These are phyloP conservation scores for Zea luxurians DNA, from an alignment of 176 grass and related monocot species.

Conservation along the genomic window DNA sequence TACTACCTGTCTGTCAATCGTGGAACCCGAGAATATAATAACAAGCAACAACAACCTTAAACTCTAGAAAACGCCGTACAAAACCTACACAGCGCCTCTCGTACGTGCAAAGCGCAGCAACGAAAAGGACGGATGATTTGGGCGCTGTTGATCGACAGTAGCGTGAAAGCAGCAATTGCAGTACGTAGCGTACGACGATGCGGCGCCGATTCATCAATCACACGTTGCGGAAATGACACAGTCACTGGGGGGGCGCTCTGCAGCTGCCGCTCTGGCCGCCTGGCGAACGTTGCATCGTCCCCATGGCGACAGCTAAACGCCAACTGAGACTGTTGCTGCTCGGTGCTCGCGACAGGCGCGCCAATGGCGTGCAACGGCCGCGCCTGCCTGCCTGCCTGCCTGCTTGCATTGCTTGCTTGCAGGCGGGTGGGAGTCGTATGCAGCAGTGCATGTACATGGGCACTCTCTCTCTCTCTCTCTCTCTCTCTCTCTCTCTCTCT, in stretches of 20 bases:
- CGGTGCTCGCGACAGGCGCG: background rate
- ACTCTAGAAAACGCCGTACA: background rate
- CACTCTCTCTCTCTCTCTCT: background rate
- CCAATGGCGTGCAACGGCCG: conserved; percentile 10
- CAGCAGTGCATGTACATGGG: background rate
- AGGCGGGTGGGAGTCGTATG: background rate
- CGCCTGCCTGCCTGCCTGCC: background rate
- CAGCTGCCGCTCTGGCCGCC: no score
- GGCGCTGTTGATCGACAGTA: background rate
- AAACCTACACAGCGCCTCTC: background rate
- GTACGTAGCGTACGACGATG: background rate
- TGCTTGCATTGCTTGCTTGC: no score
- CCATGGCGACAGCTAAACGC: conserved; percentile 42
- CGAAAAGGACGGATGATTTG: background rate
- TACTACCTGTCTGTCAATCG: background rate
- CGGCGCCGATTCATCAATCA: background rate
- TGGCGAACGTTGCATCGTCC: background rate
- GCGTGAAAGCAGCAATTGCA: background rate
- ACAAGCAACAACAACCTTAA: background rate
- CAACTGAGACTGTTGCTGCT: conserved; percentile 16
- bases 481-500: background rate
- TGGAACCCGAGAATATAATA: background rate
- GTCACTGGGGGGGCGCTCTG: background rate
- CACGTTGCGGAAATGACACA: background rate
- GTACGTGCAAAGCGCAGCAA: background rate